Conservation (phyloP, 2,329 filamentous ascomycete genomes). For the Calonectria ilicicola region DNA sequence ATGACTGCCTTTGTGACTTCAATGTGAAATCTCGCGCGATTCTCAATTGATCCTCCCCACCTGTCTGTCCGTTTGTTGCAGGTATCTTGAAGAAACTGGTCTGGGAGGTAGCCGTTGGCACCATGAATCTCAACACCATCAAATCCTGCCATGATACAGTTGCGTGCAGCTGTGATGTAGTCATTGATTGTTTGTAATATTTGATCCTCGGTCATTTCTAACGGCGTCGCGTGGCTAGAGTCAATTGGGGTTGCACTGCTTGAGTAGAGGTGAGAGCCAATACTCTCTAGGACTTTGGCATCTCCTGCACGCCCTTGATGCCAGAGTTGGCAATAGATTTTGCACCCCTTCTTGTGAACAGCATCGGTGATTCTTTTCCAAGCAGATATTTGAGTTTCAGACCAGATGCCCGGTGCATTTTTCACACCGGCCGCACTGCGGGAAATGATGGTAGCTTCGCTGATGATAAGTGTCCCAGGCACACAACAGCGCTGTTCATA, state of each 20-base stretch:
- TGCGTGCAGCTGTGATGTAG: constrained; percentile 64
- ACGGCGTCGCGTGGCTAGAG: background rate
- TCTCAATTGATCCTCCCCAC: constrained; percentile 64
- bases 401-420: constrained; percentile 20
- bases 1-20: constrained; percentile 51
- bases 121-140: constrained; percentile 75
- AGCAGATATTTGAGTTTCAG: background rate
- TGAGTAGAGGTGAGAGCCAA: constrained; percentile 21
- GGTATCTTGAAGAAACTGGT: constrained; percentile 66
- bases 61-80: constrained; percentile 62
- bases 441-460: constrained; percentile 24
- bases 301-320: constrained; percentile 23
- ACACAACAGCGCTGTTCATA: constrained; percentile 28
- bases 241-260: constrained; percentile 18
- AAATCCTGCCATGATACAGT: constrained; percentile 72
- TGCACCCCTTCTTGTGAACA: constrained; percentile 21
- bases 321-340: constrained; percentile 30
- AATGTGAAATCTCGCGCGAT: constrained; percentile 60
- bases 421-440: constrained; percentile 14
- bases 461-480: constrained; percentile 27
- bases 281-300: background rate
- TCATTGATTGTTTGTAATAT: constrained; percentile 53
- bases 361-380: constrained; percentile 13
- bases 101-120: constrained; percentile 70
- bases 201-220: constrained; percentile 4